Conservation (phyloP, 805 yeast species). For the Yamadazyma paraphyllophila region DNA sequence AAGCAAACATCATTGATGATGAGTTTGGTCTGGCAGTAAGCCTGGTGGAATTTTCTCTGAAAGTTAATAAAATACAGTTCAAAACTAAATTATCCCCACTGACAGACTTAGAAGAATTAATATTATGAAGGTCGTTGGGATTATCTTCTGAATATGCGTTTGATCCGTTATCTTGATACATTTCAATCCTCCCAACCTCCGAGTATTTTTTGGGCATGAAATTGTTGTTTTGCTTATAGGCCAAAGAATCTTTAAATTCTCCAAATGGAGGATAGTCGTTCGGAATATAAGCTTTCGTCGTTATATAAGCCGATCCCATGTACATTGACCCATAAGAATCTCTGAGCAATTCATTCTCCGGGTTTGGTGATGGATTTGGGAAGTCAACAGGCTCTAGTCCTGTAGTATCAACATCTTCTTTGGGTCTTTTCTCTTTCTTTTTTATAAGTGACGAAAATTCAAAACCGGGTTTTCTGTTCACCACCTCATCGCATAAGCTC, state of each 20-base stretch:
- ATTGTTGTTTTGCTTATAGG: conserved; percentile 19
- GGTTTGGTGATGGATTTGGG: conserved; percentile 33
- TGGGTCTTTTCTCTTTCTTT: conserved; percentile 4
- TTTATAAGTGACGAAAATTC: conserved; percentile 15
- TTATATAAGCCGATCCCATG: conserved; percentile 8
- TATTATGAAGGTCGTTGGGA: conserved; percentile 9
- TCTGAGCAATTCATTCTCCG: conserved; percentile 21
- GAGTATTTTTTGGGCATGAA: conserved; percentile 35
- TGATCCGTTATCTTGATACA: conserved; percentile 28
- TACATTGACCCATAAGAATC: conserved; percentile 13
- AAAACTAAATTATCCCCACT: conserved; percentile 33
- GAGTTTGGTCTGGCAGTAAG: conserved; percentile 19
- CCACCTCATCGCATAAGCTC: conserved; percentile 33
- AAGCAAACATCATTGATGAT: conserved; percentile 8
- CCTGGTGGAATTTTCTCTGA: conserved; percentile 32
- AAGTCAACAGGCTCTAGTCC: conserved; percentile 12
- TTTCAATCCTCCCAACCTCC: conserved; percentile 33
- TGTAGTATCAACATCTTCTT: conserved; percentile 2
- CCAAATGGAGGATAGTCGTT: conserved; percentile 41
- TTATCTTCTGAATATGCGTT: background rate
- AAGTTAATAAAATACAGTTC: conserved; percentile 26
- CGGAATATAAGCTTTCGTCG: conserved; percentile 21
- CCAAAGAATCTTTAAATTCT: conserved; percentile 26
- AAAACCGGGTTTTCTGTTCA: conserved; percentile 28
- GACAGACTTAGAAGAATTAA: conserved; percentile 30